Conservation (phyloP, 352 stramenopile genomes). For the Pythium phragmiticola region DNA sequence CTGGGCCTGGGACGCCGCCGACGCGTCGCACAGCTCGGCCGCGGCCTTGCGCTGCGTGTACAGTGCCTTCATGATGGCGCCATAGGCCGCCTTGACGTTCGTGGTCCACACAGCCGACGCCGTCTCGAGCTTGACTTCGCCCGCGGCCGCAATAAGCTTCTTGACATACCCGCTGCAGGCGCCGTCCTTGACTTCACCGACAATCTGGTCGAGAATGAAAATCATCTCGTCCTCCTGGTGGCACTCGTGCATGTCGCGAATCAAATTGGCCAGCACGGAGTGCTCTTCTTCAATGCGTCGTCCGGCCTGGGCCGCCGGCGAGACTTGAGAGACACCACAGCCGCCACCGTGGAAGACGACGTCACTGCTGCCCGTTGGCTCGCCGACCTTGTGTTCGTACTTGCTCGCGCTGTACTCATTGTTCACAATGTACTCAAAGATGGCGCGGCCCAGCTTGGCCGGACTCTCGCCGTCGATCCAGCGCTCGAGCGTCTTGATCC, state of each 20-base stretch:
- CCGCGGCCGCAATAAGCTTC: slow-evolving; percentile 67
- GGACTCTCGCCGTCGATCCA: slow-evolving; percentile 69
- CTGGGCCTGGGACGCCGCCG: slow-evolving; percentile 2
- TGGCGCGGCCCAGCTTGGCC: slow-evolving; percentile 49
- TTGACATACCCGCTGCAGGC: slow-evolving; percentile 63
- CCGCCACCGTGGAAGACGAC: slow-evolving; percentile 15
- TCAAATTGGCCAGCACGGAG: slow-evolving; percentile 66
- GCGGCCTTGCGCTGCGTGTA: slow-evolving; percentile 34
- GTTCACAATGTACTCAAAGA: slow-evolving; percentile 75
- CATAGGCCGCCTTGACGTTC: slow-evolving; percentile 74
- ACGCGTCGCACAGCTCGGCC: slow-evolving; percentile 3
- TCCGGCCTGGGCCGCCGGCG: slow-evolving; percentile 49
- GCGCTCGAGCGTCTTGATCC: slow-evolving; percentile 64
- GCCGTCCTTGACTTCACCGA: slow-evolving; percentile 74
- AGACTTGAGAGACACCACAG: slow-evolving; percentile 15
- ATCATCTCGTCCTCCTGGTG: slow-evolving; percentile 77
- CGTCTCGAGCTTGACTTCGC: slow-evolving; percentile 70
- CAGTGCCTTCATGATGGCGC: slow-evolving; percentile 76
- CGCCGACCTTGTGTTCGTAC: slow-evolving; percentile 61
- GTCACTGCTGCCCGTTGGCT: slow-evolving; percentile 13
- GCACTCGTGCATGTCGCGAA: slow-evolving; percentile 76
- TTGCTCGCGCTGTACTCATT: slow-evolving; percentile 66
- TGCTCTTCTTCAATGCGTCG: slow-evolving; percentile 69
- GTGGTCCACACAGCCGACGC: slow-evolving; percentile 60
- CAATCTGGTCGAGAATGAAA: slow-evolving; percentile 80